Percentiles rank a stretch among this genome's conserved stretches.
These are phyloP conservation scores for Trametopsis cervina DNA, from an alignment of 768 basidiomycete species.

Conservation along the genomic window DNA sequence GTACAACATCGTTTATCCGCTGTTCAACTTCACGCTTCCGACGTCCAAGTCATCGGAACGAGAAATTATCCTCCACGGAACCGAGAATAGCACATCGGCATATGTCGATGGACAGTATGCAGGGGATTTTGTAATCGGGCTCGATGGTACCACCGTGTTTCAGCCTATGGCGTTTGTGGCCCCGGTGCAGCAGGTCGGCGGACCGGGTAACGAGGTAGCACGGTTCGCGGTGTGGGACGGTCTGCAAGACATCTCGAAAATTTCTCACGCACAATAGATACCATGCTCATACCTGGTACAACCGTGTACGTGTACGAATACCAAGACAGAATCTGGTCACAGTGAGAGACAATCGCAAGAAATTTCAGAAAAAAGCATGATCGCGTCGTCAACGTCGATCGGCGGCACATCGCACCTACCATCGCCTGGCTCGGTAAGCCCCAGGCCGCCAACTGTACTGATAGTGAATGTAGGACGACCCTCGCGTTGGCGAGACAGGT, in stretches of 20 bases:
- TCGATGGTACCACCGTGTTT: slow-evolving; percentile 11
- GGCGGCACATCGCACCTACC: background rate
- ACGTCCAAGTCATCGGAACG: background rate
- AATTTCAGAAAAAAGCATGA: too few relatives aligned
- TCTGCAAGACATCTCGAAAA: slow-evolving; percentile 8
- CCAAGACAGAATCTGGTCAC: too few relatives aligned
- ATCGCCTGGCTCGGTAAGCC: background rate
- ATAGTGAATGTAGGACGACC: background rate
- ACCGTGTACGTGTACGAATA: background rate
- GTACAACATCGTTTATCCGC: slow-evolving; percentile 16
- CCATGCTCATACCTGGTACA: slow-evolving; percentile 1
- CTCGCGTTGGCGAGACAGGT: background rate
- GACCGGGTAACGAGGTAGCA: background rate
- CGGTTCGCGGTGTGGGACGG: slow-evolving; percentile 15
- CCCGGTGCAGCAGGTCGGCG: slow-evolving; percentile 14
- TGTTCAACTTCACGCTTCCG: slow-evolving; percentile 13
- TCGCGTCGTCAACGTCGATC: too few relatives aligned
- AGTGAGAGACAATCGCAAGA: too few relatives aligned
- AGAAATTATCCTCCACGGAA: slow-evolving; percentile 16
- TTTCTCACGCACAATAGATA: background rate
- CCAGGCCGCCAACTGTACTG: background rate
- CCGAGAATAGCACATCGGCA: slow-evolving; percentile 14
- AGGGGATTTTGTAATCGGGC: slow-evolving; percentile 16
- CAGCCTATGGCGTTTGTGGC: slow-evolving; percentile 20
- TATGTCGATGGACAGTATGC: slow-evolving; percentile 16